phyloP scores from a whole-genome alignment of 1,284 basidiomycete species.

The Trichosporon coremiiforme region DNA sequence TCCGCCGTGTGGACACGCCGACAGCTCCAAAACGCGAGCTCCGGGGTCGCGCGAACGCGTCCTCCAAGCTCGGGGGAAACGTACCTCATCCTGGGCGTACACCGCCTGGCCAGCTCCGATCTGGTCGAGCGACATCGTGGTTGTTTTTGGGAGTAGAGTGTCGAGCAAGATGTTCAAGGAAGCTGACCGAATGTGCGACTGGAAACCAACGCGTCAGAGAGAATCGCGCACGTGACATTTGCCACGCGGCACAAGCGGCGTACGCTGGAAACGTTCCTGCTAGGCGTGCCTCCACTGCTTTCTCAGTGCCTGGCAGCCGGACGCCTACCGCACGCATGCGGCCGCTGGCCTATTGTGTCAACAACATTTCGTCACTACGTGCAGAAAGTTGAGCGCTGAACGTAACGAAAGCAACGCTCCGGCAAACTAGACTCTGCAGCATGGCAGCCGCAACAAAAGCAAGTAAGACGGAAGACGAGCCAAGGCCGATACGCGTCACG shows the following conservation, averaged over 20 bases:
- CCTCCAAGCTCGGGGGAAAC: slow-evolving; percentile 24
- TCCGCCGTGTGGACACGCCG: background rate
- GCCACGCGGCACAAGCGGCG: background rate
- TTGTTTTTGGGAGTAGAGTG: slow-evolving; percentile 18
- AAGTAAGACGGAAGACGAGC: background rate
- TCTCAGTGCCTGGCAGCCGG: background rate
- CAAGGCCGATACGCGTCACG: slow-evolving; percentile 63
- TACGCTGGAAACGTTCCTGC: too few species aligned
- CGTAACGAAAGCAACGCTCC: background rate
- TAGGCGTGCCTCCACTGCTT: background rate
- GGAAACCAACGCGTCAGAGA: slow-evolving; percentile 13
- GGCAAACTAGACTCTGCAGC: background rate
- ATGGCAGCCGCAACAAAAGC: background rate
- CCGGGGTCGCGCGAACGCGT: background rate
- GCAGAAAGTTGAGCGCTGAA: background rate
- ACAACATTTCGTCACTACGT: background rate
- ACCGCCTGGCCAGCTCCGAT: slow-evolving; percentile 65
- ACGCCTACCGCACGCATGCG: background rate
- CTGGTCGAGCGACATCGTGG: slow-evolving; percentile 51
- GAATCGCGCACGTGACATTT: background rate
- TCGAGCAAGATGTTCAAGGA: slow-evolving; percentile 23
- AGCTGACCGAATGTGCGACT: slow-evolving; percentile 23
- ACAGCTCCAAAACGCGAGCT: background rate
- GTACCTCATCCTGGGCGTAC: slow-evolving; percentile 87
- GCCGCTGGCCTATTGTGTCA: background rate